Conservation (phyloP, 768 basidiomycete species). For the Cyclocybe aegerita region DNA sequence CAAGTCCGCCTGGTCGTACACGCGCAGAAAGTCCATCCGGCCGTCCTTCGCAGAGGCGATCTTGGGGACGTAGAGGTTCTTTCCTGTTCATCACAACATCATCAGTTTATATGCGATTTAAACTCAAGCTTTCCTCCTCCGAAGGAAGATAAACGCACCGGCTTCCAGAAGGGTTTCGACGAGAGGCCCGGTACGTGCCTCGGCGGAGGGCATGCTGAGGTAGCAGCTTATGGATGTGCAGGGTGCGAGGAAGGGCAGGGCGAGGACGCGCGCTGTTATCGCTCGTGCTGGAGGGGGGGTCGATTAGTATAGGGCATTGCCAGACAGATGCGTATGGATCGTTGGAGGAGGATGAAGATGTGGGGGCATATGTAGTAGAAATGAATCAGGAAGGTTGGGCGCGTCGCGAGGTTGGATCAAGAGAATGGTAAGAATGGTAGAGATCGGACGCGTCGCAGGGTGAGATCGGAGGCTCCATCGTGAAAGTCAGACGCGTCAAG, state of each 20-base stretch:
- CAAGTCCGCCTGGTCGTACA: constrained; percentile 62
- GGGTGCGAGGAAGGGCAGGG: constrained; percentile 48
- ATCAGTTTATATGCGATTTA: not conserved
- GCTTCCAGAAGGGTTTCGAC: constrained; percentile 50
- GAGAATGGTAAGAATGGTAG: too few relatives aligned
- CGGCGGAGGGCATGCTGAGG: constrained; percentile 75
- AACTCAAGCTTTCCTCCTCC: not conserved
- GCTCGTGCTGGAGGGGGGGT: constrained; percentile 36
- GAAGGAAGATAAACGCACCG: constrained; percentile 37
- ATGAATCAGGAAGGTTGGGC: too few relatives aligned
- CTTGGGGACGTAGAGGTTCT: constrained; percentile 70
- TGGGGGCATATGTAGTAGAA: too few relatives aligned
- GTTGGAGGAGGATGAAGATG: too few relatives aligned
- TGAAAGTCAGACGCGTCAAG: too few relatives aligned
- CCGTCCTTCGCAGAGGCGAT: constrained; percentile 41
- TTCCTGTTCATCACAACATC: constrained; percentile 38
- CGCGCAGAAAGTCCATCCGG: constrained; percentile 65
- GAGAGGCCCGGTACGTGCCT: constrained; percentile 58
- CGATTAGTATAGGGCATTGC: not conserved
- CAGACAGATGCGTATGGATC: too few relatives aligned
- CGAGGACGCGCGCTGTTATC: constrained; percentile 47
- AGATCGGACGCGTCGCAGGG: too few relatives aligned
- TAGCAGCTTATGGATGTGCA: constrained; percentile 67
- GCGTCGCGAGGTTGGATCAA: too few relatives aligned
- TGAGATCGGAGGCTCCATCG: too few relatives aligned